Evolutionary conservation across 257 asterid genomes (phyloP), one percentile per base, ranked within the genome.

Genomic region (Henckelia pumila): DNA sequence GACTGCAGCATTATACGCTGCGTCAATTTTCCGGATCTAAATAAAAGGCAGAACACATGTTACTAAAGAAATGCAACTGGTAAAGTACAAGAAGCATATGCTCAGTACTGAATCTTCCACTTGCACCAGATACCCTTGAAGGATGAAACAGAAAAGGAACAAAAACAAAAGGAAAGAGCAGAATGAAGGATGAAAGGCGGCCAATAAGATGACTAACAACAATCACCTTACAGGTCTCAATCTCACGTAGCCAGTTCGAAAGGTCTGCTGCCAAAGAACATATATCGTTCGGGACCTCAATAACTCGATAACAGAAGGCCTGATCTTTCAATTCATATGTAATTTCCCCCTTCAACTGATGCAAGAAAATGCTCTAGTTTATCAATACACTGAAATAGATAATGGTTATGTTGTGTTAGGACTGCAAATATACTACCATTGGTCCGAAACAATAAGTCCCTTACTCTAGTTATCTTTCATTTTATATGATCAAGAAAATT

Each of bases 281-380:
- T 35, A 86, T 74, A 79, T 93, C 95, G 56, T 77, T 76, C 17
- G 97, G 97, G 56, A 81, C 79, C 64, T 81, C 81, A 69, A 75
- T 32, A 33, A 88, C 66, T 71, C 59, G 81, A 70, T 82, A 93
- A 70, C 97, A 88, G 64, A 79, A 85, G 65, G 99, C 99, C 47
- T 82, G 95, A 82, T 93, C 99, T 87, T 90, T 90, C 82, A 93
- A 68, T 71, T 93, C 96, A 65, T 88, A 93, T 22, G 95, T 79
- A 66, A 93, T 80, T 77, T 93, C 99, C 77, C 95, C 91, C 82
- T 85, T 88, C 68, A 83, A 62, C 99, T 93, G 81, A 71, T 68
- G 70, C 67, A 75, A 61, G 53, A 68, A 75, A 55, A 20, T 56
- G 1, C 59, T 23, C 66, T 7, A 66, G 67, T 50, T 23, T 8